Conservation (phyloP, 140 eudicot genomes). For the Stevia rebaudiana region DNA sequence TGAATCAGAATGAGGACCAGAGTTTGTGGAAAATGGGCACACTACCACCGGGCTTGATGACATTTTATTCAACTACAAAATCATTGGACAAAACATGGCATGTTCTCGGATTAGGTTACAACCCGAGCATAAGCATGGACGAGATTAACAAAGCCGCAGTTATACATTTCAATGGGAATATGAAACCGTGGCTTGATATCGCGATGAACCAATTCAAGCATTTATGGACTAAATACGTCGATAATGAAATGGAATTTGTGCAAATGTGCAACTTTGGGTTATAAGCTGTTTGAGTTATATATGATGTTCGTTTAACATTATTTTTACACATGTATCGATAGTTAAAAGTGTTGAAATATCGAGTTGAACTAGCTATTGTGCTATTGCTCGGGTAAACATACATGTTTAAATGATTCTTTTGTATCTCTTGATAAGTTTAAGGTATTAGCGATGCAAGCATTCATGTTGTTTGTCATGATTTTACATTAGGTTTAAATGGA, state of each 20-base stretch:
- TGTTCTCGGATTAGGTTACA: constrained; percentile 45
- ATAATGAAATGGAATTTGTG: constrained; percentile 20
- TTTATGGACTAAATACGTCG: constrained; percentile 24
- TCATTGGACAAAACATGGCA: constrained; percentile 49
- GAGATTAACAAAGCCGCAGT: constrained; percentile 41
- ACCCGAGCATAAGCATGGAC: constrained; percentile 43
- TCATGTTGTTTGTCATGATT: background rate
- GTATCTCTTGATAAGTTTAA: constrained; percentile 5
- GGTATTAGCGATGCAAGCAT: background rate
- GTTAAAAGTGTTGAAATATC: constrained; percentile 6
- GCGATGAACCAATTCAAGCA: constrained; percentile 13
- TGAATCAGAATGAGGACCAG: constrained; percentile 31
- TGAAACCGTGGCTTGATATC: constrained; percentile 13
- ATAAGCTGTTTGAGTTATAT: background rate
- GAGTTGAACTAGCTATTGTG: background rate
- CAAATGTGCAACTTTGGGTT: constrained; percentile 16
- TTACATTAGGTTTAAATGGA: background rate
- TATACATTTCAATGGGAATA: constrained; percentile 46
- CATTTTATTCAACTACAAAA: constrained; percentile 34
- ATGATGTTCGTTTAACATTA: background rate
- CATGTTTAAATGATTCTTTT: constrained; percentile 1
- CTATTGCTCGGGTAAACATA: background rate
- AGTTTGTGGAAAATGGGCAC: constrained; percentile 37
- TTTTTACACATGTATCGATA: constrained; percentile 11
- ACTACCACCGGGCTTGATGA: constrained; percentile 42